Percentiles rank a stretch among this genome's conserved stretches.
phyloP scores from a whole-genome alignment of 2,329 filamentous ascomycete species.

The Colletotrichum theobromicola region DNA sequence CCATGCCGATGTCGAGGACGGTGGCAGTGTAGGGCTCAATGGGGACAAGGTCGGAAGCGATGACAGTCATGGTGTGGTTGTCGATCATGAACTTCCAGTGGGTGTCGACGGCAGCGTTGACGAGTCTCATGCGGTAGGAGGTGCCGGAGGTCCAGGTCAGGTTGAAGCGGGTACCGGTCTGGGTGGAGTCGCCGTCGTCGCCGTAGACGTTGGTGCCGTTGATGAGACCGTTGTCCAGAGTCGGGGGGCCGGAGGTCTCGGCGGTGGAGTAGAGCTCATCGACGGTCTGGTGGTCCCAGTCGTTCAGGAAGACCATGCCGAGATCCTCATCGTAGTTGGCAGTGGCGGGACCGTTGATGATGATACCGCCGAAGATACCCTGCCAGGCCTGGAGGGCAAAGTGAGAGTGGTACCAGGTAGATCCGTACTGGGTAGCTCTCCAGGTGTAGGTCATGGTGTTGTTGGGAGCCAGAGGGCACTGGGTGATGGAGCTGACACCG shows the following conservation, averaged over 20 bases:
- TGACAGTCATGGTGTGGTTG: conserved; percentile 61
- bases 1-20: conserved; percentile 53
- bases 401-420: conserved; percentile 67
- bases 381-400: conserved; percentile 50
- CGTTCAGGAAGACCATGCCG: conserved; percentile 61
- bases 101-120: conserved; percentile 51
- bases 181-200: conserved; percentile 35
- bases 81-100: conserved; percentile 58
- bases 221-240: conserved; percentile 49
- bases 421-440: conserved; percentile 59
- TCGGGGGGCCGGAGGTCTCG: conserved; percentile 34
- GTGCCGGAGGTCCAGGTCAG: conserved; percentile 45
- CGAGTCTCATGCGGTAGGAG: conserved; percentile 51
- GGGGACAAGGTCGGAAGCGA: conserved; percentile 62
- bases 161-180: conserved; percentile 50
- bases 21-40: conserved; percentile 59
- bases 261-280: conserved; percentile 38
- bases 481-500: conserved; percentile 56
- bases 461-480: conserved; percentile 58
- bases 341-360: conserved; percentile 64
- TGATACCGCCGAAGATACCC: conserved; percentile 63
- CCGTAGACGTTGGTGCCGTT: conserved; percentile 45
- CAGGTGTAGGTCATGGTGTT: conserved; percentile 61
- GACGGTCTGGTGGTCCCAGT: conserved; percentile 58
- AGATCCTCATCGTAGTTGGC: conserved; percentile 68